Evolutionary conservation across 2,329 filamentous ascomycete genomes (phyloP).

Genomic region (Claviceps digitariae): DNA sequence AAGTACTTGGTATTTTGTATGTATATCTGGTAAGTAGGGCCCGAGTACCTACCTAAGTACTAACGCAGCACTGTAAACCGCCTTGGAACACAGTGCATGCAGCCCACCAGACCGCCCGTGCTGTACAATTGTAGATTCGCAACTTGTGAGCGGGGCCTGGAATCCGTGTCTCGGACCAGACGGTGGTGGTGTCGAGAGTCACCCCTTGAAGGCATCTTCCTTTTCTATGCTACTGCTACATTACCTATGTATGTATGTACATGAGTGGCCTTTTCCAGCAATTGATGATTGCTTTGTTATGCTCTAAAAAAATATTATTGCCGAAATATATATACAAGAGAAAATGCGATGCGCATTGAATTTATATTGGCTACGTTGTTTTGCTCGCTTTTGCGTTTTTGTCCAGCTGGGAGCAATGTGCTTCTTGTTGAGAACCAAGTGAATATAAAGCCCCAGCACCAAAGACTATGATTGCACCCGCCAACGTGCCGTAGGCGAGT

Average conservation of each 20-base stretch:
- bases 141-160: too few relatives aligned
- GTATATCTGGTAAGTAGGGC: too few relatives aligned
- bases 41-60: too few relatives aligned
- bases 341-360: background rate
- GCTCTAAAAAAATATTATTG: background rate
- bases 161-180: too few relatives aligned
- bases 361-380: background rate
- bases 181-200: too few relatives aligned
- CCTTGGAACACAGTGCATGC: too few relatives aligned
- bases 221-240: background rate
- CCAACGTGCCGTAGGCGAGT: slow-evolving; percentile 59
- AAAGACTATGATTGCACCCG: slow-evolving; percentile 79
- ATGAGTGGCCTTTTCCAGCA: background rate
- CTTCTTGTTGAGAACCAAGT: slow-evolving; percentile 41
- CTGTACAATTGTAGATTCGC: too few relatives aligned
- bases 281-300: background rate
- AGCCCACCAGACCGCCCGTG: too few relatives aligned
- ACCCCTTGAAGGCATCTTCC: too few relatives aligned
- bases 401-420: background rate
- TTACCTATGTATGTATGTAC: background rate
- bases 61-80: too few relatives aligned
- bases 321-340: background rate
- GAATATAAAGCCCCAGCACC: slow-evolving; percentile 84
- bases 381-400: background rate
- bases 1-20: too few relatives aligned